These are phyloP conservation scores for Euphorbia lathyris DNA, from an alignment of 345 rosid species.

Conservation along the genomic window DNA sequence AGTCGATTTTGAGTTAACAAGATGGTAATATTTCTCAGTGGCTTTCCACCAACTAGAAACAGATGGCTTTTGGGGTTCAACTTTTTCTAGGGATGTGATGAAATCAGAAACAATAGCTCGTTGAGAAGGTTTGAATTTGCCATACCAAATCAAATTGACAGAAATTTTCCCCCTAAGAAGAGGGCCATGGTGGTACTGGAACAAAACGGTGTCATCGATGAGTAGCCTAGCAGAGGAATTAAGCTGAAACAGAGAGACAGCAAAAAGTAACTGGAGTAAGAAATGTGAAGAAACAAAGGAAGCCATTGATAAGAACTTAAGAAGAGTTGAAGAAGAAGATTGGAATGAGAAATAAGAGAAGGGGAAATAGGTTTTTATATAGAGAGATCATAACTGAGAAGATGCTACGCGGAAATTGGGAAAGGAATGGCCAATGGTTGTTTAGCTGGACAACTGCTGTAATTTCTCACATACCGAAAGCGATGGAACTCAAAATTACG, in stretches of 20 bases:
- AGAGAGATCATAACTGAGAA: background rate
- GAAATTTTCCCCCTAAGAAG: conserved; percentile 22
- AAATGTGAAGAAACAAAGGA: background rate
- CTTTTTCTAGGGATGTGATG: conserved; percentile 14
- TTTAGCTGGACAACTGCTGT: no score
- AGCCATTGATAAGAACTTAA: conserved; percentile 7
- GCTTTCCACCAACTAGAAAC: conserved; percentile 26
- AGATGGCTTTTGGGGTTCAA: conserved; percentile 12
- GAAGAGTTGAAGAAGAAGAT: background rate
- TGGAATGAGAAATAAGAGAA: background rate
- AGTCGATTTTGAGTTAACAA: conserved; percentile 6
- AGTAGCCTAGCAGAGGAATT: conserved; percentile 16
- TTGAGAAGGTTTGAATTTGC: conserved; percentile 25
- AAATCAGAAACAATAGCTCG: conserved; percentile 30
- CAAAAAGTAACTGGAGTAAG: background rate
- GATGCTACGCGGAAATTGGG: background rate
- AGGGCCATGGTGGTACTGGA: conserved; percentile 28
- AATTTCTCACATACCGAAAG: no score
- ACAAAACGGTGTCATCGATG: background rate
- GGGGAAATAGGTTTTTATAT: background rate
- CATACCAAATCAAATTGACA: conserved; percentile 28
- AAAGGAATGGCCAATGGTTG: no score
- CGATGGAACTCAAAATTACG: no score
- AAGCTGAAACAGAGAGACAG: conserved; percentile 5
- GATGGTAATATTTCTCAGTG: conserved; percentile 20